Evolutionary conservation across 805 yeast genomes (phyloP).

Genomic region (Starmerella floris): DNA sequence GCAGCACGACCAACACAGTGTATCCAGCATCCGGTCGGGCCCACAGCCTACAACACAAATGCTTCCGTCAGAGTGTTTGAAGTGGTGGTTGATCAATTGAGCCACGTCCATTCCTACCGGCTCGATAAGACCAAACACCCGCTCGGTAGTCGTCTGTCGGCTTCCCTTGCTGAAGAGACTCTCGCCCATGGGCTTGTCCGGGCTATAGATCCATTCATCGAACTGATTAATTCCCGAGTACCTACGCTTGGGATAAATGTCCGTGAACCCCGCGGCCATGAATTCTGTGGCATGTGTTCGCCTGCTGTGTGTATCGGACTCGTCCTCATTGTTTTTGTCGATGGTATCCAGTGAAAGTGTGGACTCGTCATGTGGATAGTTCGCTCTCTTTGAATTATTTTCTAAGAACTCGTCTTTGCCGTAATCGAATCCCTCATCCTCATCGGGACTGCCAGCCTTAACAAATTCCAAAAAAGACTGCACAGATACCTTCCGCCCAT

Average conservation of each 20-base stretch:
- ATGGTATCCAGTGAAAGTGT: neutral
- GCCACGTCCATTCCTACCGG: slow-evolving; percentile 14
- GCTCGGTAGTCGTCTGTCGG: neutral
- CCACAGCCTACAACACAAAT: slow-evolving; percentile 30
- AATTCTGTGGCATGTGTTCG: slow-evolving; percentile 1
- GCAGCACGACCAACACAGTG: slow-evolving; percentile 17
- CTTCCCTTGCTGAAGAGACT: neutral
- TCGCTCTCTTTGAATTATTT: neutral
- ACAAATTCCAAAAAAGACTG: slow-evolving; percentile 7
- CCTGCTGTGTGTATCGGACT: neutral
- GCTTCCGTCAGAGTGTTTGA: slow-evolving; percentile 22
- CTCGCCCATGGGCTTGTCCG: neutral
- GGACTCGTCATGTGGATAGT: neutral
- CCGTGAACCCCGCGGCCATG: slow-evolving; percentile 12
- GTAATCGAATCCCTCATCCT: slow-evolving; percentile 9
- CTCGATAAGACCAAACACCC: slow-evolving; percentile 1
- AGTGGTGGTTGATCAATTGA: slow-evolving; percentile 3
- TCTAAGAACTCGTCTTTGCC: slow-evolving; percentile 7
- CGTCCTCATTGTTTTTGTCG: neutral
- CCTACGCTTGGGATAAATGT: slow-evolving; percentile 6
- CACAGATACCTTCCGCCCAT: neutral
- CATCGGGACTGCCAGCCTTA: slow-evolving; percentile 12
- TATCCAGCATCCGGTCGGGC: slow-evolving; percentile 23
- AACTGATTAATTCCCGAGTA: slow-evolving; percentile 6
- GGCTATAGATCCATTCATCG: slow-evolving; percentile 4